These are phyloP conservation scores for Phaeophleospora eucalypticola DNA, from an alignment of 2,329 filamentous ascomycete species.

Conservation along the genomic window DNA sequence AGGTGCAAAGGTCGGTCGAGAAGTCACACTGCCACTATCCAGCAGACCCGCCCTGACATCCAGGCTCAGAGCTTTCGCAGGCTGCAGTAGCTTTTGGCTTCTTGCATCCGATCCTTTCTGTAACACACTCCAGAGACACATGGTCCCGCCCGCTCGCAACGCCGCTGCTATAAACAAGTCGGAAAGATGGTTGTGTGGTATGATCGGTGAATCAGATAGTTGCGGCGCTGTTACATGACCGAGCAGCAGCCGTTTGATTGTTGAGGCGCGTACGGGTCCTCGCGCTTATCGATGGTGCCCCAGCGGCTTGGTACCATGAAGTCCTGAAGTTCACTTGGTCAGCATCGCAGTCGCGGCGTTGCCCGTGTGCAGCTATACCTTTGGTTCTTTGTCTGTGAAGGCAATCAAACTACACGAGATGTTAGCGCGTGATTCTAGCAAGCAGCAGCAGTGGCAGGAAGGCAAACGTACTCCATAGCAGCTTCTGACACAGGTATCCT, in stretches of 20 bases:
- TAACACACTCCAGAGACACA: background rate
- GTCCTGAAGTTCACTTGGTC: too few species aligned
- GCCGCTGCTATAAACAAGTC: conserved; percentile 22
- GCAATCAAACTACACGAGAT: conserved; percentile 73
- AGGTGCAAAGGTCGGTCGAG: background rate
- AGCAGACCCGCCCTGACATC: too few species aligned
- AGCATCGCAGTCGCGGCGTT: too few species aligned
- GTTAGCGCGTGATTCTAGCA: conserved; percentile 9
- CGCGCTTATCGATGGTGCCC: conserved; percentile 88
- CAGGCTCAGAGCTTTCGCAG: too few species aligned
- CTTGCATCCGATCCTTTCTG: background rate
- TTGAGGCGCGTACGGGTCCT: conserved; percentile 97
- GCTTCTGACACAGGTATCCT: conserved; percentile 95
- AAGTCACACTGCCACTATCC: background rate
- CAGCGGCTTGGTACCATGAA: conserved; percentile 99
- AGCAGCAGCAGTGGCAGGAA: background rate
- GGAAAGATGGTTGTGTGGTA: conserved; percentile 5
- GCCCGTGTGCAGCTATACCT: conserved; percentile 37
- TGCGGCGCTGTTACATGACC: conserved; percentile 66
- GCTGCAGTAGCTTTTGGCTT: background rate
- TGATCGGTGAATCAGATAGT: background rate
- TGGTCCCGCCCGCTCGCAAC: conserved; percentile 17
- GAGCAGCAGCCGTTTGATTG: conserved; percentile 89
- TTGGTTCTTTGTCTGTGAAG: conserved; percentile 90
- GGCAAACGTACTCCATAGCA: conserved; percentile 52